These are phyloP conservation scores for Lactuca sativa DNA, from an alignment of 129 eudicot species.

Conservation along the genomic window DNA sequence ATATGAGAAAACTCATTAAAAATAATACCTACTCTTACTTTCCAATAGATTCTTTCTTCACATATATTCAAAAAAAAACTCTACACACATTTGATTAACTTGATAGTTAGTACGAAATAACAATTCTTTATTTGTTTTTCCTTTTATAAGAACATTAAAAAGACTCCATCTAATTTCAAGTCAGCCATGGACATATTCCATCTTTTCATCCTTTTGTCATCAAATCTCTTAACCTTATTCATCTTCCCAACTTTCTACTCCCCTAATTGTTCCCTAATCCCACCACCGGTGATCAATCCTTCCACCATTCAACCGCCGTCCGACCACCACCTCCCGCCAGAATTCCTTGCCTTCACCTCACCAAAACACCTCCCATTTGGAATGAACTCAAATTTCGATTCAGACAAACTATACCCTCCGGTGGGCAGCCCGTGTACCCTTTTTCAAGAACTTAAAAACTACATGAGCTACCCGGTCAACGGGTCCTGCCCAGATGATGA, in stretches of 20 bases:
- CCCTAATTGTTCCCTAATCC: conserved; percentile 35
- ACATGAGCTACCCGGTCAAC: conserved; percentile 51
- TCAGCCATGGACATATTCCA: conserved; percentile 47
- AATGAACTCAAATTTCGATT: conserved; percentile 46
- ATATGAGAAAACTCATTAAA: neutral
- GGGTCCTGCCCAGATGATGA: conserved; percentile 74
- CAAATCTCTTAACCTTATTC: conserved; percentile 55
- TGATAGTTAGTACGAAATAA: neutral
- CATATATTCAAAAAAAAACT: neutral
- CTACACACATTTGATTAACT: conserved; percentile 8
- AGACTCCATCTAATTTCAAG: conserved; percentile 16
- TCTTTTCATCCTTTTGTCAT: conserved; percentile 50
- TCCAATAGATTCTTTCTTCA: conserved; percentile 10
- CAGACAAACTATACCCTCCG: conserved; percentile 52
- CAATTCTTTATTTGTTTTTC: neutral
- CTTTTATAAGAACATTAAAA: conserved; percentile 4
- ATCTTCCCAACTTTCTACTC: conserved; percentile 48
- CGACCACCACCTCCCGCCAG: conserved; percentile 52
- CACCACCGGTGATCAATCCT: neutral
- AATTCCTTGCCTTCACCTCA: conserved; percentile 55
- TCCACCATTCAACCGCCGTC: conserved; percentile 8
- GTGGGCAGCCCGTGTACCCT: conserved; percentile 56
- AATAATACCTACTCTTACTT: conserved; percentile 19
- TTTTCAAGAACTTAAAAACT: conserved; percentile 39
- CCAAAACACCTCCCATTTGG: conserved; percentile 73